These are phyloP conservation scores for Cryptosporidium bovis DNA, from an alignment of 169 alveolate species.

Conservation along the genomic window DNA sequence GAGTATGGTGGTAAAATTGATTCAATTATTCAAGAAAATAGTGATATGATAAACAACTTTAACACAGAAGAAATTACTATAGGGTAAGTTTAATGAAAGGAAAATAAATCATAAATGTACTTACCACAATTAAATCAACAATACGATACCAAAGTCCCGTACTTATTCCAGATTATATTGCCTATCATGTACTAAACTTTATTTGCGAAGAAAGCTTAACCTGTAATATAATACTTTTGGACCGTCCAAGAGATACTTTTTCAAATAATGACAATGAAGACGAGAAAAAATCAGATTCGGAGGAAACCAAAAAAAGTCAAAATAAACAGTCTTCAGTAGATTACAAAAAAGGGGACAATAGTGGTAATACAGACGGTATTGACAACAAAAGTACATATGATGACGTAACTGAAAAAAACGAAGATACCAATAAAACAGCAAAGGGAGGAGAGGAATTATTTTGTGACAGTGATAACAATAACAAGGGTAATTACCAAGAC, in stretches of 20 bases:
- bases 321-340: background rate
- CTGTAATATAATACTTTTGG: conserved; percentile 49
- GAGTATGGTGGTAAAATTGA: background rate
- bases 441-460: too few relatives aligned
- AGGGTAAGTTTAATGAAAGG: conserved; percentile 34
- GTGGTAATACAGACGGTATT: background rate
- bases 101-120: background rate
- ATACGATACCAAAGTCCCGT: conserved; percentile 22
- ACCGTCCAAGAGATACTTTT: conserved; percentile 31
- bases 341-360: background rate
- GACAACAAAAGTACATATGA: background rate
- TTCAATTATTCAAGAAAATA: conserved; percentile 9
- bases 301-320: background rate
- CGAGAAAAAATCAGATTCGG: background rate
- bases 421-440: background rate
- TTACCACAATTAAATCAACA: background rate
- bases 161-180: conserved; percentile 48
- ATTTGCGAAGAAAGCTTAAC: conserved; percentile 24
- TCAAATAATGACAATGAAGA: background rate
- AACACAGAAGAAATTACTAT: conserved; percentile 16
- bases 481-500: background rate
- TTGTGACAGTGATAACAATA: background rate
- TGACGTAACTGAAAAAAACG: background rate
- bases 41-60: background rate
- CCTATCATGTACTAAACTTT: conserved; percentile 29